Percentiles rank a stretch among this genome's conserved stretches.
phyloP scores from a whole-genome alignment of 106 monocot species.

The Vanilla planifolia region DNA sequence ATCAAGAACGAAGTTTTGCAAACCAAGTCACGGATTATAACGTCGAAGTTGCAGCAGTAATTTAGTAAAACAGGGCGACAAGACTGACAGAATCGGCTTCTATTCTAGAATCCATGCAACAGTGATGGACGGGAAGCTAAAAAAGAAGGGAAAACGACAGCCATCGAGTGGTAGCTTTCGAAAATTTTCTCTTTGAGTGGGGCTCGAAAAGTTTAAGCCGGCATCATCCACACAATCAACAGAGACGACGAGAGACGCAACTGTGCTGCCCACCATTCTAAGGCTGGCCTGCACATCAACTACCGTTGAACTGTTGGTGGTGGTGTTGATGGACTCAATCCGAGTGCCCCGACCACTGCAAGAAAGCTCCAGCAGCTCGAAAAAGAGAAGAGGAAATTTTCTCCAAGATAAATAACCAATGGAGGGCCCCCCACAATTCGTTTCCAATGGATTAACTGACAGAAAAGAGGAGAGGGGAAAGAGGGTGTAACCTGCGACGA shows the following conservation, averaged over 20 bases:
- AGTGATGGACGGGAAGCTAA: background rate
- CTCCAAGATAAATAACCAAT: too few relatives aligned
- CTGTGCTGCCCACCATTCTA: too few relatives aligned
- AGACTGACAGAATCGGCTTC: too few relatives aligned
- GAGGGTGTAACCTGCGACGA: slow-evolving; percentile 44
- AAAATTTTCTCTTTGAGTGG: background rate
- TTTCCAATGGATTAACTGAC: too few relatives aligned
- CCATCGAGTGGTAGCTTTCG: slow-evolving; percentile 1
- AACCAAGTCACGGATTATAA: too few relatives aligned
- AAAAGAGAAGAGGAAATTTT: background rate
- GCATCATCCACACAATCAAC: background rate
- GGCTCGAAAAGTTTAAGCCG: background rate
- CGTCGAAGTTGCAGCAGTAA: too few relatives aligned
- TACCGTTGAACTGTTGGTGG: too few relatives aligned
- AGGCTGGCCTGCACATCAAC: too few relatives aligned
- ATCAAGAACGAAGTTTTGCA: too few relatives aligned
- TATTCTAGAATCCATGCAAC: background rate
- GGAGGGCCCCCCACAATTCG: too few relatives aligned
- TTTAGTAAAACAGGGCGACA: too few relatives aligned
- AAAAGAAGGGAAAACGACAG: background rate
- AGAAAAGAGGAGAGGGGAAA: background rate
- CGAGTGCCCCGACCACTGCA: background rate
- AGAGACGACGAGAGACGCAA: too few relatives aligned
- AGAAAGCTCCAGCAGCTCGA: background rate
- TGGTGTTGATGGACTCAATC: background rate